Evolutionary conservation across 495 filamentous ascomycete species (phyloP).

Genomic region (Aspergillus egyptiacus): DNA sequence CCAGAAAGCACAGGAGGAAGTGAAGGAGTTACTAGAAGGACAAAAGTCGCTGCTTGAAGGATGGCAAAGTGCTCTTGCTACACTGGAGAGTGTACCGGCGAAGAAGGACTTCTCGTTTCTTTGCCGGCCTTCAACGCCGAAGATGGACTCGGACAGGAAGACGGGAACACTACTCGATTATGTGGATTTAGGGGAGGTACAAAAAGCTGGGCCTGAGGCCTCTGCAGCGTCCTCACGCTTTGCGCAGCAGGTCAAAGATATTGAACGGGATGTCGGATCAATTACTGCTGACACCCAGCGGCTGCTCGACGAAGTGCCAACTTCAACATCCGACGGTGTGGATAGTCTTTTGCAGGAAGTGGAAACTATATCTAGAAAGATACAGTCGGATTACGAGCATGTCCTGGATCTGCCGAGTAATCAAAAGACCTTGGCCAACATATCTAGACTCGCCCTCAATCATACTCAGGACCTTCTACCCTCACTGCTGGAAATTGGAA

Average conservation of each 20-base stretch:
- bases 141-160: slow-evolving; percentile 28
- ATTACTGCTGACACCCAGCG: slow-evolving; percentile 50
- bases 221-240: slow-evolving; percentile 46
- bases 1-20: slow-evolving; percentile 66
- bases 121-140: slow-evolving; percentile 39
- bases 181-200: slow-evolving; percentile 60
- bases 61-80: slow-evolving; percentile 62
- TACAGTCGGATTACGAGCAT: slow-evolving; percentile 80
- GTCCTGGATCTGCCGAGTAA: slow-evolving; percentile 62
- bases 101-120: slow-evolving; percentile 54
- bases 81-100: slow-evolving; percentile 55
- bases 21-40: slow-evolving; percentile 61
- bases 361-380: slow-evolving; percentile 74
- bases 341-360: slow-evolving; percentile 73
- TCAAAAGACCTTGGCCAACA: slow-evolving; percentile 66
- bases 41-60: slow-evolving; percentile 57
- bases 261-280: slow-evolving; percentile 46
- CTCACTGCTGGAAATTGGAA: slow-evolving; percentile 59
- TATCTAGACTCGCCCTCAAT: slow-evolving; percentile 76
- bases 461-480: slow-evolving; percentile 88
- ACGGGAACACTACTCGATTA: slow-evolving; percentile 62
- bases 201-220: slow-evolving; percentile 53
- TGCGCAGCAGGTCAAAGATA: slow-evolving; percentile 42
- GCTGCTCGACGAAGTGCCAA: slow-evolving; percentile 36
- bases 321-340: slow-evolving; percentile 36